Percentiles rank a stretch among this genome's conserved stretches.
Evolutionary conservation across 768 basidiomycete genomes (phyloP).

Genomic region (Strobilomyces dryophilus): DNA sequence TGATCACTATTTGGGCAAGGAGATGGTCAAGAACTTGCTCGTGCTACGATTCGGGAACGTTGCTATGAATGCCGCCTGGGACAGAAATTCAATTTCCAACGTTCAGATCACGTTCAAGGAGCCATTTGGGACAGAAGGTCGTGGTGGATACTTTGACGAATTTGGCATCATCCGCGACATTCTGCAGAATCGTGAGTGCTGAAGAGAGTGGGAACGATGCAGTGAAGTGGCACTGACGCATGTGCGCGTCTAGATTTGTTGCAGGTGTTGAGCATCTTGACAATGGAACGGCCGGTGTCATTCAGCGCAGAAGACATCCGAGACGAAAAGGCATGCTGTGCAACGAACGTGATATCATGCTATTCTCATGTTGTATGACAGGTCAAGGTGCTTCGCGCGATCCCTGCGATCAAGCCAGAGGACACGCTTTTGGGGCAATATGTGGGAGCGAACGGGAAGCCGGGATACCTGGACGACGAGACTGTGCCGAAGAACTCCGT

Average conservation of each 20-base stretch:
- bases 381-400: slow-evolving; percentile 95
- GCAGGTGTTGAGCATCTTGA: slow-evolving; percentile 90
- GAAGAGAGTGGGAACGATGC: slow-evolving; percentile 5
- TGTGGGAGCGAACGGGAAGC: slow-evolving; percentile 81
- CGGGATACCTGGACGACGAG: slow-evolving; percentile 98
- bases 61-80: slow-evolving; percentile 85
- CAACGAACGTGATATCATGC: not conserved
- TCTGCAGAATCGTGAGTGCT: slow-evolving; percentile 89
- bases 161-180: slow-evolving; percentile 99
- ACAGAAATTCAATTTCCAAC: slow-evolving; percentile 93
- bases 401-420: slow-evolving; percentile 70
- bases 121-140: slow-evolving; percentile 98
- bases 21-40: slow-evolving; percentile 99
- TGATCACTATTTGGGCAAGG: slow-evolving; percentile 99
- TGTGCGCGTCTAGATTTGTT: slow-evolving; percentile 63
- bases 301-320: slow-evolving; percentile 97
- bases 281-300: slow-evolving; percentile 98
- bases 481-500: slow-evolving; percentile 90
- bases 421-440: slow-evolving; percentile 96
- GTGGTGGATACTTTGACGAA: slow-evolving; percentile 99
- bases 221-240: slow-evolving; percentile 13
- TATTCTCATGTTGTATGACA: slow-evolving; percentile 32
- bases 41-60: slow-evolving; percentile 95
- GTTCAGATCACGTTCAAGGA: slow-evolving; percentile 99
- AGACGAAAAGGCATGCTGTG: slow-evolving; percentile 81